Evolutionary conservation across 371 early-diverging fungal genomes (phyloP).

Genomic region (Saksenaea vasiformis): DNA sequence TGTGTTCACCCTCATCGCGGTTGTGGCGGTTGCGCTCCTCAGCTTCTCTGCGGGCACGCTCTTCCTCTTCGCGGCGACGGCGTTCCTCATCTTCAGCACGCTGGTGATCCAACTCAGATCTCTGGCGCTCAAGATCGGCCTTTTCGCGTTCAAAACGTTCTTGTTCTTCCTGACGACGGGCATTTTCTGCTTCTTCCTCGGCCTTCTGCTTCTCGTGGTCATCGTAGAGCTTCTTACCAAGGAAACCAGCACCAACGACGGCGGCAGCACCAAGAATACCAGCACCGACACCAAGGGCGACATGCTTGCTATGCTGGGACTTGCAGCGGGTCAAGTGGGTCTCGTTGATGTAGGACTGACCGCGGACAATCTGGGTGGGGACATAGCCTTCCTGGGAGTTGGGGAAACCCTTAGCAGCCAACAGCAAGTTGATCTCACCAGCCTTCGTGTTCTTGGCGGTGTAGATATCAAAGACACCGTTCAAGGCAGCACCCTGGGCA

Average conservation of each 20-base stretch:
- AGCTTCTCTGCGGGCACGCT: slow-evolving; percentile 26
- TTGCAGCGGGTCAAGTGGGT: slow-evolving; percentile 52
- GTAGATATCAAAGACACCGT: slow-evolving; percentile 52
- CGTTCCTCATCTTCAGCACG: slow-evolving; percentile 21
- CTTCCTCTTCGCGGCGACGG: slow-evolving; percentile 24
- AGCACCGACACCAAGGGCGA: slow-evolving; percentile 47
- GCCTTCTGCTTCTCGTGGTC: slow-evolving; percentile 41
- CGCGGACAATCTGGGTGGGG: slow-evolving; percentile 37
- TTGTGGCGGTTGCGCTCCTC: slow-evolving; percentile 17
- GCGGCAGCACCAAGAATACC: slow-evolving; percentile 49
- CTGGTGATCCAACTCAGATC: slow-evolving; percentile 19
- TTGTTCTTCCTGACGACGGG: slow-evolving; percentile 28
- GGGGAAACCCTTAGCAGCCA: slow-evolving; percentile 52
- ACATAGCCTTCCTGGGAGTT: slow-evolving; percentile 29
- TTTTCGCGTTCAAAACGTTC: slow-evolving; percentile 29
- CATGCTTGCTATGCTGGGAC: slow-evolving; percentile 48
- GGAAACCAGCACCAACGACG: slow-evolving; percentile 52
- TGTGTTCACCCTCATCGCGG: slow-evolving; percentile 15
- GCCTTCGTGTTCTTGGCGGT: slow-evolving; percentile 47
- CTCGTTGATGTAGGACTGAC: slow-evolving; percentile 54
- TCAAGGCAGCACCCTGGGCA: slow-evolving; percentile 49
- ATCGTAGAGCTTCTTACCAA: slow-evolving; percentile 52
- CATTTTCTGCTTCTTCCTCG: slow-evolving; percentile 25
- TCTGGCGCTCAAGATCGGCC: slow-evolving; percentile 29
- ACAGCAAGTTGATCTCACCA: slow-evolving; percentile 51